These are phyloP conservation scores for Madurella fahalii DNA, from an alignment of 2,329 filamentous ascomycete species.

Conservation along the genomic window DNA sequence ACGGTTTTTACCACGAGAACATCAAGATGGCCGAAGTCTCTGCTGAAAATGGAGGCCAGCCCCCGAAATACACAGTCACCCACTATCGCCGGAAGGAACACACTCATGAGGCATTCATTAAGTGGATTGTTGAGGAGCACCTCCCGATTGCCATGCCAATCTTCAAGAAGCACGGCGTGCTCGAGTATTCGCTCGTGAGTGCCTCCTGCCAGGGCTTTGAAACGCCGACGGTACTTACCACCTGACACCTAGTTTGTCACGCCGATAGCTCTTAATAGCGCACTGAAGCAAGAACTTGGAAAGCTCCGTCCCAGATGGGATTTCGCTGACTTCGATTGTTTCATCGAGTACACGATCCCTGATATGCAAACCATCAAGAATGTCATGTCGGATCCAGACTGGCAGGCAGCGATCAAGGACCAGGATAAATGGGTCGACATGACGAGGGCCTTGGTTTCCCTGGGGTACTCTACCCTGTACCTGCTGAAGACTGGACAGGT, in stretches of 20 bases:
- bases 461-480: slow-evolving; percentile 1
- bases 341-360: slow-evolving; percentile 2
- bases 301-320: slow-evolving; percentile 1
- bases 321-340: slow-evolving; percentile 3
- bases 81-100: slow-evolving; percentile 1
- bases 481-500: neutral
- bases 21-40: neutral
- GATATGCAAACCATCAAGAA: slow-evolving; percentile 2
- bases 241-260: neutral
- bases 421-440: neutral
- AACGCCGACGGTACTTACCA: neutral
- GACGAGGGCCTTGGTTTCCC: neutral
- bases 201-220: neutral
- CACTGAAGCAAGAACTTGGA: neutral
- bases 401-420: slow-evolving; percentile 1
- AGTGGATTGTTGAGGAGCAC: slow-evolving; percentile 3
- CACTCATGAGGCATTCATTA: slow-evolving; percentile 3
- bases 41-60: neutral
- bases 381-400: slow-evolving; percentile 3
- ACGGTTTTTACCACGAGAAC: neutral
- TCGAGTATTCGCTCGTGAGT: slow-evolving; percentile 4
- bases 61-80: slow-evolving; percentile 3
- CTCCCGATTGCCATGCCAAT: neutral
- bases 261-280: neutral
- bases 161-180: slow-evolving; percentile 3